A percentile compares a stretch with the other conserved stretches of the same genome.
phyloP scores from a whole-genome alignment of 1,284 basidiomycete genomes.

The Pseudozyma hubeiensis region DNA sequence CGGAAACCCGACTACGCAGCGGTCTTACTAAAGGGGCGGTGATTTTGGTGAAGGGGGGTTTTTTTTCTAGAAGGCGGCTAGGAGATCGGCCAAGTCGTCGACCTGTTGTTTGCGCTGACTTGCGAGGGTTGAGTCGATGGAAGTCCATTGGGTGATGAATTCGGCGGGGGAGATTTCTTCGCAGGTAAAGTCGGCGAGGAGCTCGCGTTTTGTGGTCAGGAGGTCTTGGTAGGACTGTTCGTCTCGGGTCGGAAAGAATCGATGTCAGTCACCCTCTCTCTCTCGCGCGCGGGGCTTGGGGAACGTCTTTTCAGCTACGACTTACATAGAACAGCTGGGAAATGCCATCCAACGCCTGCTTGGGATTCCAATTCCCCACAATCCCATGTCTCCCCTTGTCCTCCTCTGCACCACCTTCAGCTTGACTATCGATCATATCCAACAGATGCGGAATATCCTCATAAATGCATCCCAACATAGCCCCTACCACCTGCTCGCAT shows the following conservation, averaged over 20 bases:
- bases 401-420: neutral
- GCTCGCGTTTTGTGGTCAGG: conserved; percentile 57
- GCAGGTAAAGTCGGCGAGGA: conserved; percentile 63
- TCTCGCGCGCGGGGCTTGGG: too few species aligned
- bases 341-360: conserved; percentile 54
- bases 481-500: conserved; percentile 22
- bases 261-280: too few species aligned
- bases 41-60: neutral
- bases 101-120: conserved; percentile 58
- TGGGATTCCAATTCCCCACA: conserved; percentile 52
- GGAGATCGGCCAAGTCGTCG: conserved; percentile 63
- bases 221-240: conserved; percentile 62
- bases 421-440: conserved; percentile 49
- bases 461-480: conserved; percentile 31
- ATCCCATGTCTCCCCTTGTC: neutral
- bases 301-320: neutral
- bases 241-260: too few species aligned
- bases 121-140: conserved; percentile 41
- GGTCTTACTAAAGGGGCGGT: too few species aligned
- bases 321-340: conserved; percentile 62
- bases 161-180: conserved; percentile 52
- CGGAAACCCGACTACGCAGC: too few species aligned
- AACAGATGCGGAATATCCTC: conserved; percentile 43
- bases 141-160: conserved; percentile 52
- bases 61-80: conserved; percentile 50